These are phyloP conservation scores for Trichoderma erinaceum DNA, from an alignment of 495 filamentous ascomycete genomes.

Conservation along the genomic window DNA sequence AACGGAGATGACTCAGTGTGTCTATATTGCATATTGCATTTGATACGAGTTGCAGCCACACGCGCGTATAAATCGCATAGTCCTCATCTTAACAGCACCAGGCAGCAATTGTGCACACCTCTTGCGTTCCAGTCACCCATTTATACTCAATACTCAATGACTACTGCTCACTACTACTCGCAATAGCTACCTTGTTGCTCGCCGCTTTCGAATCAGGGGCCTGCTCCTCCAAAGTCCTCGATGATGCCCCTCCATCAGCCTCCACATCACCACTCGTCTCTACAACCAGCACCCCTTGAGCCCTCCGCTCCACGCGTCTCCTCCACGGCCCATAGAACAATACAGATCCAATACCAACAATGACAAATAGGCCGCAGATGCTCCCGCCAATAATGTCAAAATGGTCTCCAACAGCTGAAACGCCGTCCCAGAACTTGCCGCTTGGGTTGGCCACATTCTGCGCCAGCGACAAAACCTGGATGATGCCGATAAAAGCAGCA, in stretches of 20 bases:
- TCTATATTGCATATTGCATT: too few relatives aligned
- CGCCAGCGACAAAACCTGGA: slow-evolving; percentile 75
- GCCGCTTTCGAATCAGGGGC: neutral
- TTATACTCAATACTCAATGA: neutral
- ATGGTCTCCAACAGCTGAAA: slow-evolving; percentile 65
- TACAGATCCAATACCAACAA: slow-evolving; percentile 67
- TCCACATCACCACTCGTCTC: neutral
- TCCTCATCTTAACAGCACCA: too few relatives aligned
- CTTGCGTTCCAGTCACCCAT: too few relatives aligned
- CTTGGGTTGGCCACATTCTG: slow-evolving; percentile 65
- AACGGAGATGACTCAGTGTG: too few relatives aligned
- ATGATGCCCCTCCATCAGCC: neutral
- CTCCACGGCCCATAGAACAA: slow-evolving; percentile 74
- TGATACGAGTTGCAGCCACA: too few relatives aligned
- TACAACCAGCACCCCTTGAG: neutral
- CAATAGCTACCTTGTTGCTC: slow-evolving; percentile 15
- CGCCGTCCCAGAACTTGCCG: slow-evolving; percentile 82
- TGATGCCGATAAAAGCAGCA: slow-evolving; percentile 74
- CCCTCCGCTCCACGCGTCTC: slow-evolving; percentile 23
- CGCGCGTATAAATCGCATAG: too few relatives aligned
- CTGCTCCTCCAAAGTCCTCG: neutral
- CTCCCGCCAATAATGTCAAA: slow-evolving; percentile 82
- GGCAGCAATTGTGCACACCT: too few relatives aligned
- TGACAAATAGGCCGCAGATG: slow-evolving; percentile 76
- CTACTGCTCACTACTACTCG: slow-evolving; percentile 18